These are phyloP conservation scores for Penicillium taxi DNA, from an alignment of 495 filamentous ascomycete genomes.

Conservation along the genomic window DNA sequence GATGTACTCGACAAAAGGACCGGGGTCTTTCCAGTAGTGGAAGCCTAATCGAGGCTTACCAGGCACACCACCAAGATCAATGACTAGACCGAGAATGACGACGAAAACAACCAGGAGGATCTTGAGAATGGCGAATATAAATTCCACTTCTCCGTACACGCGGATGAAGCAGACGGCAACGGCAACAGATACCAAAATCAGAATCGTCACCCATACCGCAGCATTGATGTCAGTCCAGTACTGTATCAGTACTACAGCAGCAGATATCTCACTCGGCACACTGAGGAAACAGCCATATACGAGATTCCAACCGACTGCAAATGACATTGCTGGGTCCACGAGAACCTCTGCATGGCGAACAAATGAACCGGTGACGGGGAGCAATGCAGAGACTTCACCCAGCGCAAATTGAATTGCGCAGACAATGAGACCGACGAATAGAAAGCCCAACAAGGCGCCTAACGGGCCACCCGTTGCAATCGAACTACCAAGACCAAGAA, in stretches of 20 bases:
- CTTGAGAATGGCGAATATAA: constrained; percentile 36
- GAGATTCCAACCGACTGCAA: constrained; percentile 54
- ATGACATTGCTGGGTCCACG: constrained; percentile 51
- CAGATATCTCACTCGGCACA: constrained; percentile 56
- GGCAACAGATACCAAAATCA: constrained; percentile 46
- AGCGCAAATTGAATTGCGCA: constrained; percentile 35
- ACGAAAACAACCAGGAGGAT: constrained; percentile 45
- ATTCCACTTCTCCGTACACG: constrained; percentile 39
- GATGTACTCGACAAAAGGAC: constrained; percentile 44
- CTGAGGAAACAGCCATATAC: constrained; percentile 51
- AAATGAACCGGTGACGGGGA: constrained; percentile 39
- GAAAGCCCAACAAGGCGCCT: constrained; percentile 49
- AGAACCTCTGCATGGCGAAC: constrained; percentile 44
- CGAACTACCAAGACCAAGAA: constrained; percentile 52
- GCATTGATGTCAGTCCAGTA: constrained; percentile 51
- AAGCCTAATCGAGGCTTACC: constrained; percentile 31
- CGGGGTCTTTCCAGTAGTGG: constrained; percentile 46
- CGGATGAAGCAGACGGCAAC: constrained; percentile 48
- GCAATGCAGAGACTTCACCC: constrained; percentile 36
- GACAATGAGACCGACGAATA: constrained; percentile 31
- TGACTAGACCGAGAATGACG: constrained; percentile 43
- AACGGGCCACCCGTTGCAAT: constrained; percentile 52
- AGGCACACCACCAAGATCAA: constrained; percentile 32
- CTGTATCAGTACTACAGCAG: constrained; percentile 50
- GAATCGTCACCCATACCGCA: constrained; percentile 46